A percentile compares a stretch with the other conserved stretches of the same genome.
Conservation (phyloP, 768 basidiomycete genomes). For the Phlebiopsis flavidoalba region DNA sequence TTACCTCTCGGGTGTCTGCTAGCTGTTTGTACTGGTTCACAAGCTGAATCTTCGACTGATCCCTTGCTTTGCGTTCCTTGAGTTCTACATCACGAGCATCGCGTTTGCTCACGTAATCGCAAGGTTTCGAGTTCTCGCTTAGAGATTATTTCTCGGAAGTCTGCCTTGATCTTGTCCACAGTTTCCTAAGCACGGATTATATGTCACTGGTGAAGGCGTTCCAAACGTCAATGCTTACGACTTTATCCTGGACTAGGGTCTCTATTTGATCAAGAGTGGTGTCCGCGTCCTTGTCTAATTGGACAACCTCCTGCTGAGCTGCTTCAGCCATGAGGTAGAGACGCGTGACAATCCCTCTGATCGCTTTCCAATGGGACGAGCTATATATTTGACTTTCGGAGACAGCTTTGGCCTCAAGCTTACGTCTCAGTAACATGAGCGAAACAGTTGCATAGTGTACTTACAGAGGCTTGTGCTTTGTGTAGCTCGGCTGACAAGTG, state of each 20-base stretch:
- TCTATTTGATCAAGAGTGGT: constrained; percentile 2
- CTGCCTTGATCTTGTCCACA: constrained; percentile 50
- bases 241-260: too few relatives aligned
- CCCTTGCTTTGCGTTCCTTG: constrained; percentile 62
- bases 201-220: background rate
- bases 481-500: background rate
- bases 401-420: background rate
- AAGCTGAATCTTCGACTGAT: constrained; percentile 51
- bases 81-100: constrained; percentile 64
- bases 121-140: constrained; percentile 61
- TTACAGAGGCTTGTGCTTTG: background rate
- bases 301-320: constrained; percentile 32
- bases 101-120: constrained; percentile 66
- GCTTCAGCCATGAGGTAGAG: constrained; percentile 40
- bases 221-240: too few relatives aligned
- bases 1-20: constrained; percentile 42
- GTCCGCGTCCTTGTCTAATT: constrained; percentile 40
- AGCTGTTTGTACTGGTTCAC: constrained; percentile 61
- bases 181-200: constrained; percentile 25
- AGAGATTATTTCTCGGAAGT: constrained; percentile 52
- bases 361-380: constrained; percentile 47
- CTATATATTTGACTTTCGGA: constrained; percentile 43
- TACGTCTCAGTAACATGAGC: background rate
- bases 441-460: background rate
- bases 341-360: constrained; percentile 48